phyloP scores from a whole-genome alignment of 768 basidiomycete species.

The Ramaria sp. region DNA sequence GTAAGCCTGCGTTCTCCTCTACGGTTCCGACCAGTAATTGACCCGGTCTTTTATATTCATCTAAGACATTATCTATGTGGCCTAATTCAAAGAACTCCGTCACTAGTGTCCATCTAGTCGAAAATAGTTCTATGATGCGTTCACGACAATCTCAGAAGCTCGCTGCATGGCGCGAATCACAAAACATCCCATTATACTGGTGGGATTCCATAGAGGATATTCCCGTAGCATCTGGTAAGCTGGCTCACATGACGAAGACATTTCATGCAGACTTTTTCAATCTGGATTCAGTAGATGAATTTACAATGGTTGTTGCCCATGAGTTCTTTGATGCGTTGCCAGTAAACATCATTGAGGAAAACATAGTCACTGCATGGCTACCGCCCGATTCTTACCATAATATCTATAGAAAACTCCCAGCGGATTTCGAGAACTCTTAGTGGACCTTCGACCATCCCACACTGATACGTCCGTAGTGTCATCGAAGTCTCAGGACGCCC shows the following conservation, averaged over 20 bases:
- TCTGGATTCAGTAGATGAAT: conserved; percentile 28
- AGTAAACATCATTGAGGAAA: conserved; percentile 78
- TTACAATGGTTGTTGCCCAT: conserved; percentile 85
- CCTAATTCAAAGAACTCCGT: conserved; percentile 32
- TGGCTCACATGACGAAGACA: not conserved
- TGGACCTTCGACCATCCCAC: conserved; percentile 30
- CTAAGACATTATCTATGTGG: conserved; percentile 29
- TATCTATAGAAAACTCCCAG: conserved; percentile 52
- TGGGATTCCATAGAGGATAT: conserved; percentile 66
- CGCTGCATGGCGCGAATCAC: not conserved
- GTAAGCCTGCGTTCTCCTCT: conserved; percentile 32
- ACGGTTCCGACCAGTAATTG: not conserved
- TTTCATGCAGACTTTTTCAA: not conserved
- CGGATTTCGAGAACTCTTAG: conserved; percentile 82
- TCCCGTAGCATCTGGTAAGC: conserved; percentile 26
- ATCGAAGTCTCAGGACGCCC: conserved; percentile 1
- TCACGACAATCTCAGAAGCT: conserved; percentile 50
- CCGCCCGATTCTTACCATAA: not conserved
- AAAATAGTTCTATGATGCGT: conserved; percentile 64
- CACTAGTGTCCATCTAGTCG: conserved; percentile 49
- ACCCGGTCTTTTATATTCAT: conserved; percentile 32
- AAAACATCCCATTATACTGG: conserved; percentile 41
- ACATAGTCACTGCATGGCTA: conserved; percentile 9
- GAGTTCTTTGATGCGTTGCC: conserved; percentile 98
- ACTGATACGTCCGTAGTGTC: conserved; percentile 10